phyloP scores from a whole-genome alignment of 805 yeast species.

The Candida krabiensis region DNA sequence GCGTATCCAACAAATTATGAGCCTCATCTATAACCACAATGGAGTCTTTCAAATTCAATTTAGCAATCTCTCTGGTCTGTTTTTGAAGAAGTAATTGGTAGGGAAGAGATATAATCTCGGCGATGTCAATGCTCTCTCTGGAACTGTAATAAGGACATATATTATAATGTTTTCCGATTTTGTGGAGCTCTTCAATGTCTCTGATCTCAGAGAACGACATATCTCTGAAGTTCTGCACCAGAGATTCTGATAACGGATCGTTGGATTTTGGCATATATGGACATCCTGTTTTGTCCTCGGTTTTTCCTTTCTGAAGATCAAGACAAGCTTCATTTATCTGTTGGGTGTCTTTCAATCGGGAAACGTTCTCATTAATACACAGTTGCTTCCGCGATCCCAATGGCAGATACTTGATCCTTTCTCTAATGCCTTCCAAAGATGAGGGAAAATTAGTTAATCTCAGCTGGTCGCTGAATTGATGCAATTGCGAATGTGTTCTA shows the following conservation, averaged over 20 bases:
- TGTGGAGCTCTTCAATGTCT: constrained; percentile 78
- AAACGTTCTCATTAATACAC: constrained; percentile 70
- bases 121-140: constrained; percentile 50
- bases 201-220: constrained; percentile 53
- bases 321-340: constrained; percentile 79
- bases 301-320: constrained; percentile 54
- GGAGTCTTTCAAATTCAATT: constrained; percentile 58
- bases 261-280: constrained; percentile 38
- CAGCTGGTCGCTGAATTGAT: constrained; percentile 77
- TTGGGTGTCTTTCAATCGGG: constrained; percentile 44
- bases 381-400: constrained; percentile 83
- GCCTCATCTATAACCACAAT: constrained; percentile 90
- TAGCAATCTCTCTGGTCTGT: constrained; percentile 57
- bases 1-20: constrained; percentile 80
- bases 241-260: constrained; percentile 31
- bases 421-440: constrained; percentile 45
- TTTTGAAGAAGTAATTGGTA: constrained; percentile 74
- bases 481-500: constrained; percentile 86
- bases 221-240: constrained; percentile 50
- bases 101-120: constrained; percentile 83
- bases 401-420: constrained; percentile 66
- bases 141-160: constrained; percentile 85
- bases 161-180: constrained; percentile 53
- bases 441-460: constrained; percentile 63
- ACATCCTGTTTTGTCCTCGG: constrained; percentile 34